Evolutionary conservation across 192 early-diverging fungal species (phyloP), one percentile per base, ranked within the genome.

Genomic region (Phlyctochytrium arcticum): DNA sequence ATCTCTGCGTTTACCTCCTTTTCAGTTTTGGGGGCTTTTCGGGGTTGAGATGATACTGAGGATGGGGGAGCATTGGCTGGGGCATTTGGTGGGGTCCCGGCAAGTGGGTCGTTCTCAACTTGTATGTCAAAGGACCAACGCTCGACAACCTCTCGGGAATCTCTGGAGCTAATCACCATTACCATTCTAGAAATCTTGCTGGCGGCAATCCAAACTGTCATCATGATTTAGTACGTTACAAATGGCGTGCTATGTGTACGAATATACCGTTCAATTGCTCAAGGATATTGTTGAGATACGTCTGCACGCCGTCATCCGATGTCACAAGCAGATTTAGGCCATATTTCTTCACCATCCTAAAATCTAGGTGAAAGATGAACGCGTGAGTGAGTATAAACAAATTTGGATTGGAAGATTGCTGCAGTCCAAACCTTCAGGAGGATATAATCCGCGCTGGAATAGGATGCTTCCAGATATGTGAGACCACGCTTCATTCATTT

Each of bases 71-170:
- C n/a, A n/a, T n/a, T n/a, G n/a, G n/a, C n/a, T n/a, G n/a, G n/a
- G n/a, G n/a, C n/a, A n/a, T n/a, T n/a, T 21, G 42, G 15, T 44
- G 42, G 42, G 42, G 15, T 44, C 42, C 1, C 42, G 21, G 2
- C 21, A n/a, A n/a, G 2, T 44, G 42, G 21, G 42, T 21, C 15
- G 21, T n/a, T 21, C 23, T 84, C 80, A n/a, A 90, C 65, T 27
- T 89, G 78, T 34, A 95, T 82, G 75, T 95, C 90, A 73, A 98
- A 98, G 63, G 96, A 90, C 96, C 94, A 96, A 42, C 93, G 85
- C 73, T 96, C 94, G 3, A 95, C 53, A 8, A 89, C 88, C 59
- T 94, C 86, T 3, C 88, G 75, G 1, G 89, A 90, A 24, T 93
- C 90, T 48, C 85, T 84, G n/a, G 88, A 87, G 55, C 89, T 88